Conservation (phyloP, 495 filamentous ascomycete genomes). For the Neurospora sp. region DNA sequence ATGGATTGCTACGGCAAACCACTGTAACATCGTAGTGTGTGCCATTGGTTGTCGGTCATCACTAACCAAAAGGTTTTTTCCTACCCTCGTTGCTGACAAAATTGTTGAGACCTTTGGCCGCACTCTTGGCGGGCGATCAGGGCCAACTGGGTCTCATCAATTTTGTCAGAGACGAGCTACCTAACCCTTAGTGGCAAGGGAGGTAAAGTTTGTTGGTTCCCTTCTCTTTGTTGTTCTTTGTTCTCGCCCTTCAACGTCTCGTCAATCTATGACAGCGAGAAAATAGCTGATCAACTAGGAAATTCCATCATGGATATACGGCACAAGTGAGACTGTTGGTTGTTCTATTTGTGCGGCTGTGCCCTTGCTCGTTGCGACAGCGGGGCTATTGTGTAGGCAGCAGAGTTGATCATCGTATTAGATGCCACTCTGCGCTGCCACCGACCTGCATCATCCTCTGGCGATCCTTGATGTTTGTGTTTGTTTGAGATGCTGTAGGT, state of each 20-base stretch:
- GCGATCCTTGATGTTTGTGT: neutral
- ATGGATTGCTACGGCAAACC: neutral
- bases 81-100: no score
- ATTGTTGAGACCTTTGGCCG: no score
- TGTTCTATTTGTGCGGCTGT: neutral
- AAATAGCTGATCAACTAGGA: neutral
- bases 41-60: neutral
- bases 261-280: neutral
- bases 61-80: neutral
- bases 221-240: neutral
- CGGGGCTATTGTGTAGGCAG: neutral
- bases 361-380: neutral
- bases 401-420: neutral
- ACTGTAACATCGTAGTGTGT: neutral
- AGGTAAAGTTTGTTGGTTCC: neutral
- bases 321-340: neutral
- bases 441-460: neutral
- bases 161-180: neutral
- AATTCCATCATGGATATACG: neutral
- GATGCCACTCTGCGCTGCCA: neutral
- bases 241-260: neutral
- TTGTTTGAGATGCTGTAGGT: neutral
- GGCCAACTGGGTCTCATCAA: no score
- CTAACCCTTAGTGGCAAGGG: neutral
- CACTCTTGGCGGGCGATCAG: no score